phyloP scores from a whole-genome alignment of 192 early-diverging fungal species.

The Haplosporangium gracile region DNA sequence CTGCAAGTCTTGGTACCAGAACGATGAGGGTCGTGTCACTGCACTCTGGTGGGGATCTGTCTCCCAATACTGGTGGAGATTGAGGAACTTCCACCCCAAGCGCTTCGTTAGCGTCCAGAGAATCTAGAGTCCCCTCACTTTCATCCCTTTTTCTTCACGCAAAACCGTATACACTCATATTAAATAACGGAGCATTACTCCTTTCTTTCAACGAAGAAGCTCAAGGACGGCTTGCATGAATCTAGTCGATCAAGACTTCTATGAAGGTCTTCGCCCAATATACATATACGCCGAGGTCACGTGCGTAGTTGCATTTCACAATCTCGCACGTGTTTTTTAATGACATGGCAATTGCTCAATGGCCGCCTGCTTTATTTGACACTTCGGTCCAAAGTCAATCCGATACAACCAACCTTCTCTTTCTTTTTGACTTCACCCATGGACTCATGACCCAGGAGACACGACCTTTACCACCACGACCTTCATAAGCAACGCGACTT shows the following conservation, averaged over 20 bases:
- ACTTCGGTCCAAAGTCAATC: not conserved
- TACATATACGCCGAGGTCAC: too few relatives aligned
- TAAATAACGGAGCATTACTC: too few relatives aligned
- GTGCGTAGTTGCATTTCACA: too few relatives aligned
- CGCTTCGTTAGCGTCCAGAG: constrained; percentile 21
- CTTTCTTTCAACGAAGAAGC: too few relatives aligned
- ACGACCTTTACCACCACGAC: not conserved
- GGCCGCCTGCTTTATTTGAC: too few relatives aligned
- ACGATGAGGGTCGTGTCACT: constrained; percentile 53
- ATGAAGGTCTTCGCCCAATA: too few relatives aligned
- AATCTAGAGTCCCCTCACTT: constrained; percentile 2
- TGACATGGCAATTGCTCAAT: too few relatives aligned
- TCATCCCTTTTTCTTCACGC: too few relatives aligned
- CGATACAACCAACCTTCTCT: not conserved
- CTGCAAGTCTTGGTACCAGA: constrained; percentile 68
- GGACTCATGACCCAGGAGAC: constrained; percentile 1
- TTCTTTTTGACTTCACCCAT: not conserved
- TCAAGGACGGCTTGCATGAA: too few relatives aligned
- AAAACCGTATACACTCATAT: too few relatives aligned
- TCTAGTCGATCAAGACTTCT: too few relatives aligned
- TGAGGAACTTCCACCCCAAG: constrained; percentile 27
- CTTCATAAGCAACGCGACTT: not conserved
- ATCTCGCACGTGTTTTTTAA: too few relatives aligned
- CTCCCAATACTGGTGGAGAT: constrained; percentile 40
- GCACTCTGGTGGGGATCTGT: constrained; percentile 54